phyloP scores from a whole-genome alignment of 805 yeast species.

The Kluyveromyces wickerhamii region DNA sequence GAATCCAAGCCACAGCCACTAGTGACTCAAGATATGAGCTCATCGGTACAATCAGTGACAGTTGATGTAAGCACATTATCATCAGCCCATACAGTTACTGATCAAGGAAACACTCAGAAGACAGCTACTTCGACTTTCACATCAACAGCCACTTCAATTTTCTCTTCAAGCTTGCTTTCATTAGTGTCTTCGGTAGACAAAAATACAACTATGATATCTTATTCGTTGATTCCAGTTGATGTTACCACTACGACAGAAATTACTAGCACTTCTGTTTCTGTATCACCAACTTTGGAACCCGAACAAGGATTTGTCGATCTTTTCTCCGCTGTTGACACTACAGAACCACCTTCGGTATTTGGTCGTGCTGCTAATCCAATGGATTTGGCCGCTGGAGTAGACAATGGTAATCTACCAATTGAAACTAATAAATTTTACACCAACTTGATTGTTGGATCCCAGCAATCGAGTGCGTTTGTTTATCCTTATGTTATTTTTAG shows the following conservation, averaged over 20 bases:
- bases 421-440: constrained; percentile 75
- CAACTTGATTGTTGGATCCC: constrained; percentile 51
- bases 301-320: constrained; percentile 33
- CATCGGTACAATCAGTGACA: constrained; percentile 24
- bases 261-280: constrained; percentile 5
- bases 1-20: constrained; percentile 28
- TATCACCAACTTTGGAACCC: constrained; percentile 12
- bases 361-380: constrained; percentile 38
- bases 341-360: constrained; percentile 40
- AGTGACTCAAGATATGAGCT: constrained; percentile 22
- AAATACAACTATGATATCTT: constrained; percentile 2
- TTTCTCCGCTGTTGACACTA: constrained; percentile 41
- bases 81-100: constrained; percentile 10
- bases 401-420: constrained; percentile 36
- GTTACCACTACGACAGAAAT: constrained; percentile 2
- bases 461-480: constrained; percentile 47
- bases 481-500: constrained; percentile 64
- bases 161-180: constrained; percentile 5
- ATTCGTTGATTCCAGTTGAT: constrained; percentile 4
- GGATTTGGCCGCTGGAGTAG: constrained; percentile 40
- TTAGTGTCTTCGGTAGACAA: background rate
- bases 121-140: background rate
- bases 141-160: constrained; percentile 7
- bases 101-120: background rate
- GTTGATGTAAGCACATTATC: constrained; percentile 28